phyloP scores from a whole-genome alignment of 768 basidiomycete genomes.

The Suillus weaverae region DNA sequence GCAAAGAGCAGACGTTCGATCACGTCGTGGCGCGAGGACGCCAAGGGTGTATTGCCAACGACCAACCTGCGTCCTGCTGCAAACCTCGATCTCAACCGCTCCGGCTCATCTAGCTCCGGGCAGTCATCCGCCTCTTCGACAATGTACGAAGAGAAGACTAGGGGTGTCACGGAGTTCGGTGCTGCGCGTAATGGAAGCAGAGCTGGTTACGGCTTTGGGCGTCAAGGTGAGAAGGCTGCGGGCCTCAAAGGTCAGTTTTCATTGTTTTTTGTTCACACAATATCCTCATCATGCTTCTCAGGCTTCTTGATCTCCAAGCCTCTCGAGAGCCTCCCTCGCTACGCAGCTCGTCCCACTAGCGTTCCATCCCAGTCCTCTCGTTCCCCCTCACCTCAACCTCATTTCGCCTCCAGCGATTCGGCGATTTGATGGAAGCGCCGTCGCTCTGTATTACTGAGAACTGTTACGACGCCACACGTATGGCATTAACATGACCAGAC shows the following conservation, averaged over 20 bases:
- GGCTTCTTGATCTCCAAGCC: slow-evolving; percentile 63
- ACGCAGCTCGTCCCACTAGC: slow-evolving; percentile 42
- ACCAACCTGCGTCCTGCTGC: slow-evolving; percentile 33
- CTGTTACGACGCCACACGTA: slow-evolving; percentile 11
- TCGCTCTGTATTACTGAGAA: slow-evolving; percentile 22
- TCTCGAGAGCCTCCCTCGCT: slow-evolving; percentile 60
- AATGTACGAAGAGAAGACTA: slow-evolving; percentile 29
- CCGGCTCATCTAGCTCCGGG: slow-evolving; percentile 23
- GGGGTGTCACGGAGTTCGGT: slow-evolving; percentile 23
- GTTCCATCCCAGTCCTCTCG: slow-evolving; percentile 21
- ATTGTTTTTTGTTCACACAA: too few species aligned
- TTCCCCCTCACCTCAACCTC: slow-evolving; percentile 21
- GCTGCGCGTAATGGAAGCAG: slow-evolving; percentile 31
- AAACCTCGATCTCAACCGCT: slow-evolving; percentile 21
- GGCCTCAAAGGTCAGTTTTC: slow-evolving; percentile 49
- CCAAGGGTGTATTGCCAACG: slow-evolving; percentile 52
- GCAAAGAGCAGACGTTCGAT: slow-evolving; percentile 64
- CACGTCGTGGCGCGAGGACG: slow-evolving; percentile 59
- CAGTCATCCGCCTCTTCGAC: slow-evolving; percentile 30
- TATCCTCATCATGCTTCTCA: slow-evolving; percentile 19
- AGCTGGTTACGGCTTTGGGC: slow-evolving; percentile 73
- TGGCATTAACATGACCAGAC: slow-evolving; percentile 11
- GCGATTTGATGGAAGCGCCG: slow-evolving; percentile 24
- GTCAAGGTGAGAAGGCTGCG: slow-evolving; percentile 75
- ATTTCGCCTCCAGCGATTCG: slow-evolving; percentile 28